These are phyloP conservation scores for Annulohypoxylon maeteangense DNA, from an alignment of 495 filamentous ascomycete genomes.

Conservation along the genomic window DNA sequence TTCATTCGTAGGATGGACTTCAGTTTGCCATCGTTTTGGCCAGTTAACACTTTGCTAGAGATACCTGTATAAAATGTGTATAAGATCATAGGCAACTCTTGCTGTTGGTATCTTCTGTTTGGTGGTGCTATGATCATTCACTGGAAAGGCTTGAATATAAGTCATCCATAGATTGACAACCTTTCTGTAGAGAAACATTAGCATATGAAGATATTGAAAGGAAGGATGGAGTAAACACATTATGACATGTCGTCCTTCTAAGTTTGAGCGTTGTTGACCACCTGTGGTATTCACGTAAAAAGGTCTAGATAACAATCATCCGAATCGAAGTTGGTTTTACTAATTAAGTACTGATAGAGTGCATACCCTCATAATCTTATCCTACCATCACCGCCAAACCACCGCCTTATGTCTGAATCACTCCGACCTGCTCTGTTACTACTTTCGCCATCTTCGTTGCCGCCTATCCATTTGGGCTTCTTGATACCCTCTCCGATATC, in stretches of 20 bases:
- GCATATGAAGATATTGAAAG: not conserved
- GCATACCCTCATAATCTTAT: conserved; percentile 39
- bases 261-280: not conserved
- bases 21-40: no score
- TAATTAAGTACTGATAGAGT: conserved; percentile 19
- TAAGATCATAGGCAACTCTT: no score
- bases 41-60: not conserved
- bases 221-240: not conserved
- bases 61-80: not conserved
- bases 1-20: not conserved
- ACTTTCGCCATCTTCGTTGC: conserved; percentile 54
- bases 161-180: no score
- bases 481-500: conserved; percentile 72
- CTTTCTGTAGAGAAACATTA: not conserved
- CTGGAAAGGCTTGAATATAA: no score
- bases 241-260: not conserved
- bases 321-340: conserved; percentile 11
- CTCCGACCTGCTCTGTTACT: conserved; percentile 32
- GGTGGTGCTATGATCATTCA: no score
- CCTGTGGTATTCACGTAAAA: not conserved
- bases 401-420: conserved; percentile 54
- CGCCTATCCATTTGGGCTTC: conserved; percentile 86
- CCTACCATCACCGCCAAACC: conserved; percentile 57
- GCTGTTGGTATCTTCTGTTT: no score
- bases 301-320: not conserved